Percentiles rank a stretch among this genome's conserved stretches.
phyloP scores from a whole-genome alignment of 352 stramenopile genomes.

The Phytophthora parvispora region DNA sequence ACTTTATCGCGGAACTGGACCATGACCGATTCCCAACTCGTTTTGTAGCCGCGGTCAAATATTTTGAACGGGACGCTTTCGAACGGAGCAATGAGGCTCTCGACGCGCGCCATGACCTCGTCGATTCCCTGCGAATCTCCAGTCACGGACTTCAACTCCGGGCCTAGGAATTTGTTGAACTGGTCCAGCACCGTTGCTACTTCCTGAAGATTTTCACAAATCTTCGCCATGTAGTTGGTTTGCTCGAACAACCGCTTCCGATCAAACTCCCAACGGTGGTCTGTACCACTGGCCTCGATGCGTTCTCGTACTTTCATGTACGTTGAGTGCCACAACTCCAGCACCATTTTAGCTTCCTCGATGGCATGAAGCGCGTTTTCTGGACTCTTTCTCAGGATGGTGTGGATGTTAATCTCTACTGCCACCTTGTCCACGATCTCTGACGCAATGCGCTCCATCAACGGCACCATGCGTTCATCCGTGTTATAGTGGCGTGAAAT shows the following conservation, averaged over 20 bases:
- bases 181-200: slow-evolving; percentile 95
- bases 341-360: slow-evolving; percentile 92
- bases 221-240: slow-evolving; percentile 98
- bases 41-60: slow-evolving; percentile 96
- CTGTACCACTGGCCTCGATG: slow-evolving; percentile 95
- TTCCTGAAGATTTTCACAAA: slow-evolving; percentile 96
- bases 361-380: slow-evolving; percentile 87
- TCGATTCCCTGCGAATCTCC: slow-evolving; percentile 96
- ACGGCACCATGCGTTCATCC: slow-evolving; percentile 96
- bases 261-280: slow-evolving; percentile 98
- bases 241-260: slow-evolving; percentile 96
- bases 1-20: slow-evolving; percentile 95
- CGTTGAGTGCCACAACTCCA: slow-evolving; percentile 95
- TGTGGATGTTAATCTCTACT: slow-evolving; percentile 93
- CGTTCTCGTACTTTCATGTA: slow-evolving; percentile 96
- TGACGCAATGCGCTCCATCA: slow-evolving; percentile 97
- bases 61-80: slow-evolving; percentile 94
- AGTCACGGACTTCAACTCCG: slow-evolving; percentile 97
- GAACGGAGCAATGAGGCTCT: slow-evolving; percentile 88
- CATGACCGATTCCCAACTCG: slow-evolving; percentile 96
- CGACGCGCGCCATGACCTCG: slow-evolving; percentile 93
- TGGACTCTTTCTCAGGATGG: slow-evolving; percentile 86
- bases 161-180: slow-evolving; percentile 97
- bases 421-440: slow-evolving; percentile 96
- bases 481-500: slow-evolving; percentile 98